A percentile compares a stretch with the other conserved stretches of the same genome.
Conservation (phyloP, 176 grass and related monocot genomes). For the Cymbopogon citratus region DNA sequence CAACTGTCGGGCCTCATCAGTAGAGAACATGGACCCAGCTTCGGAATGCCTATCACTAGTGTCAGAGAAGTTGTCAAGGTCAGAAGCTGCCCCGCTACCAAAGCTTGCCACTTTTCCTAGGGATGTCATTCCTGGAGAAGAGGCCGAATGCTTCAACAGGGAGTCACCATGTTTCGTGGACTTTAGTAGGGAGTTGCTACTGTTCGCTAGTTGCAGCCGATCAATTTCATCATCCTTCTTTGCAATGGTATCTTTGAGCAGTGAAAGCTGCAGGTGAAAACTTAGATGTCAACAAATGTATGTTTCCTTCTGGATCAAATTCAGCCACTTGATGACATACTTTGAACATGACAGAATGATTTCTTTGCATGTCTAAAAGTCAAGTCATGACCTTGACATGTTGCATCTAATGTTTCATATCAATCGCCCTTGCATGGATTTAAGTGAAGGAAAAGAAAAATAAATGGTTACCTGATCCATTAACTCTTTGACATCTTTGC, state of each 20-base stretch:
- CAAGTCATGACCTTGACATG: neutral
- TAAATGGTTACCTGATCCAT: slow-evolving; percentile 54
- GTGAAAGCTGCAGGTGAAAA: slow-evolving; percentile 42
- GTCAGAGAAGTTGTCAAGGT: slow-evolving; percentile 56
- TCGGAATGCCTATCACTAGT: slow-evolving; percentile 64
- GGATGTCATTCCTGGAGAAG: slow-evolving; percentile 63
- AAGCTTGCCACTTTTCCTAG: slow-evolving; percentile 35
- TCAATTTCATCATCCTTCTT: slow-evolving; percentile 85
- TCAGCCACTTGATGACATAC: neutral
- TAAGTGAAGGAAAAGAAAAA: neutral
- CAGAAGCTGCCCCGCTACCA: slow-evolving; percentile 44
- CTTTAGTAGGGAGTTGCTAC: slow-evolving; percentile 33
- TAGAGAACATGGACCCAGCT: slow-evolving; percentile 50
- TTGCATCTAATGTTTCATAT: slow-evolving; percentile 5
- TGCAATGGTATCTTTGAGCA: slow-evolving; percentile 77
- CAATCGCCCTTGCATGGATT: neutral
- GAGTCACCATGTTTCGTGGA: slow-evolving; percentile 22
- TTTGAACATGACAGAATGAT: slow-evolving; percentile 3
- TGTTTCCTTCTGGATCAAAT: neutral
- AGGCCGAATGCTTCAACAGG: slow-evolving; percentile 69
- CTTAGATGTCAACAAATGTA: neutral
- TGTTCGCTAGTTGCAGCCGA: slow-evolving; percentile 44
- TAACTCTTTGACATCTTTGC: slow-evolving; percentile 73
- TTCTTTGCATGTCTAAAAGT: slow-evolving; percentile 1
- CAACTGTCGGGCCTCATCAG: slow-evolving; percentile 24